phyloP scores from a whole-genome alignment of 106 monocot species.

The Dactylorhiza incarnata region DNA sequence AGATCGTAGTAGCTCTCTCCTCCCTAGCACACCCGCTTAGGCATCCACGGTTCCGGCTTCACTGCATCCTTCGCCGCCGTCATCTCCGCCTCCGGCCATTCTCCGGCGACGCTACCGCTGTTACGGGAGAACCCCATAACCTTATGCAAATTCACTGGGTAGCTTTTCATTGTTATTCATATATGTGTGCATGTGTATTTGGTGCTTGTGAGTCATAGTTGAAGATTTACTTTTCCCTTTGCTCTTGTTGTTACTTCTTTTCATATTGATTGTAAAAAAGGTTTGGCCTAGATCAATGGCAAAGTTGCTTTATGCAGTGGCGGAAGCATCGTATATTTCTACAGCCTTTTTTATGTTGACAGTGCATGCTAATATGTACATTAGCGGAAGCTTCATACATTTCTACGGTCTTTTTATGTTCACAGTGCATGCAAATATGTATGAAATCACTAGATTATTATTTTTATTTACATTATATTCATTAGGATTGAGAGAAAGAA shows the following conservation, averaged over 20 bases:
- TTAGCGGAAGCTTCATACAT: not conserved
- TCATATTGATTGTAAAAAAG: not conserved
- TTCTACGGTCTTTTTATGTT: not conserved
- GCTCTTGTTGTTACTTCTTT: not conserved
- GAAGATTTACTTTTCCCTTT: not conserved
- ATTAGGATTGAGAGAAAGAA: not conserved
- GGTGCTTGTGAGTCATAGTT: not conserved
- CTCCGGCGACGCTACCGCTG: no score
- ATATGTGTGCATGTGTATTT: no score
- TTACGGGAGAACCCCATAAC: no score
- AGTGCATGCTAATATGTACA: not conserved
- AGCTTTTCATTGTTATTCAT: no score
- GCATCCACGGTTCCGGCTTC: no score
- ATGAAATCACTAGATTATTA: not conserved
- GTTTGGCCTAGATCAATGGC: not conserved
- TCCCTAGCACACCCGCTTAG: no score
- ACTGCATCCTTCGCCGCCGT: no score
- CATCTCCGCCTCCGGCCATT: no score
- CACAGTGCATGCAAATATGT: not conserved
- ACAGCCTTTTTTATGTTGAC: no score
- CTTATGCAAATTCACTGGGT: no score
- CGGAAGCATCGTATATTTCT: no score
- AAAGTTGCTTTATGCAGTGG: not conserved
- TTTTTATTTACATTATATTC: not conserved
- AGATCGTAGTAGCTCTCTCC: no score